Base-by-base conservation (phyloP, 495 filamentous ascomycete species). In the Neurospora terricola region DNA sequence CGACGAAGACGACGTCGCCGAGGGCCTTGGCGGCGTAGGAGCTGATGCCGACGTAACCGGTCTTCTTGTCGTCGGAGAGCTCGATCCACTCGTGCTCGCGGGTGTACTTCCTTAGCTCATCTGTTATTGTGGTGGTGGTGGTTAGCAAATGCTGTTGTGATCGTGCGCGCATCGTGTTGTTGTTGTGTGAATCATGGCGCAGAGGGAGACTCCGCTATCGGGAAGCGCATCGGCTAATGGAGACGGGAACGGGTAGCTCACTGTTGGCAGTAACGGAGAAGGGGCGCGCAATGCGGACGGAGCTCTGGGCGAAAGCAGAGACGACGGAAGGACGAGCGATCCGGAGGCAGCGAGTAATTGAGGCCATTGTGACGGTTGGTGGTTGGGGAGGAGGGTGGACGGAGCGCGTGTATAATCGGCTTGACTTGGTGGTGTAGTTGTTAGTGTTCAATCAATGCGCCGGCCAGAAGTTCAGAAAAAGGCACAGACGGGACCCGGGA, bases 71-170 rank as follows among this genome's bases (percentile, higher is more conserved):
- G 38, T 87, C 88, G 69, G 88, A 88, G 39, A 97, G 84, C 82
- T 97, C 92, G 77, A 99, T 89, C 96, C 96, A 99, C 86, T 99
- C 96, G 86, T 99, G 96, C 77, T 97, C 96, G 81, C 93, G 90
- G 77, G 96, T 98, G 87, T 96, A 99, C 79, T 91, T 93, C 87
- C 96, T 95, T 77, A 90, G 85, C 75, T 82, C 81, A 76, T 82
- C 87, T 88, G 72, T 70, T 45, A 7, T 12, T 34, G 34, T 40
- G n/a, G 27, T 45, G 30, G 59, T 70, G 14, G 0, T 62, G 21
- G 74, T 78, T 43, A 76, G 75, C 12, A 34, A 34, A 5, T 71
- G 43, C 21, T 54, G 37, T 23, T 69, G 42, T 5, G 18, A 30
- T 5, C n/a, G 8, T 6, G 70, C 9, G 39, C 16, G 72, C 69